Percentiles rank a stretch among this genome's conserved stretches.
These are phyloP conservation scores for Spinellus fusiger DNA, from an alignment of 192 early-diverging fungal species.

Conservation along the genomic window DNA sequence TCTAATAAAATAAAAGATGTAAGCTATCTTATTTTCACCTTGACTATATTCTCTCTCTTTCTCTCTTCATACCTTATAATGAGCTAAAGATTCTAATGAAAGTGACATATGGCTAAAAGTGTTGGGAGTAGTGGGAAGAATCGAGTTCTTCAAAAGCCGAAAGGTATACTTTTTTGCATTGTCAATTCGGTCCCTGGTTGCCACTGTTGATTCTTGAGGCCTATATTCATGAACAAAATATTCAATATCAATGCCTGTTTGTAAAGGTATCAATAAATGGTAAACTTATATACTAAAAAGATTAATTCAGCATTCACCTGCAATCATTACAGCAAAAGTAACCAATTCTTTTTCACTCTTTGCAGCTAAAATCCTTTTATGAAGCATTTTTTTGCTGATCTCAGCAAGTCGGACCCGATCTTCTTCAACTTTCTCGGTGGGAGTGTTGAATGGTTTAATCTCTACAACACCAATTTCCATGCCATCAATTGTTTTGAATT, in stretches of 20 bases:
- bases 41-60: neutral
- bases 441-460: conserved; percentile 6
- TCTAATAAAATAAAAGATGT: conserved; percentile 2
- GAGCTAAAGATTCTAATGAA: neutral
- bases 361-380: conserved; percentile 2
- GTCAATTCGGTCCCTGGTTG: neutral
- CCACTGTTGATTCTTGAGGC: neutral
- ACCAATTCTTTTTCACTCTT: conserved; percentile 4
- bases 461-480: conserved; percentile 5
- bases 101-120: conserved; percentile 5
- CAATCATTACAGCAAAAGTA: neutral
- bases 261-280: conserved; percentile 5
- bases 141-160: neutral
- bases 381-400: conserved; percentile 11
- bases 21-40: neutral
- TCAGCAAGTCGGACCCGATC: conserved; percentile 1
- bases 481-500: conserved; percentile 2
- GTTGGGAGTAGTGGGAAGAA: neutral
- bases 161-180: neutral
- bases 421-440: neutral
- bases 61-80: neutral
- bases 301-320: conserved; percentile 1
- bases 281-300: conserved; percentile 4
- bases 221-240: conserved; percentile 6
- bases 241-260: conserved; percentile 4